A percentile compares a stretch with the other conserved stretches of the same genome.
These are phyloP conservation scores for Claviceps sp. DNA, from an alignment of 2,329 filamentous ascomycete genomes.

Conservation along the genomic window DNA sequence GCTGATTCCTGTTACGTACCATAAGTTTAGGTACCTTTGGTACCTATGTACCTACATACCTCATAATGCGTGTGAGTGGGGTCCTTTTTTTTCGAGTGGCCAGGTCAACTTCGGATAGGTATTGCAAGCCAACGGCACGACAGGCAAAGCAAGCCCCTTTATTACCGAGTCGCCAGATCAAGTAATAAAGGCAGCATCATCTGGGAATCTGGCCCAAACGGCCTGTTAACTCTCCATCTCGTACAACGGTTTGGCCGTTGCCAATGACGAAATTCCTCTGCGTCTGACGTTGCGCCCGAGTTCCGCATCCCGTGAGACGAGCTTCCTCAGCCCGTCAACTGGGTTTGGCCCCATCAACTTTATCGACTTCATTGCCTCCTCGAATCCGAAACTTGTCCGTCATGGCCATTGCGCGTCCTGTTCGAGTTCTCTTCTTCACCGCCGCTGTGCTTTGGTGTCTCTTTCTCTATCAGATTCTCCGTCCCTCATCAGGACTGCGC, in stretches of 20 bases:
- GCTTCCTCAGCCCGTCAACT: background rate
- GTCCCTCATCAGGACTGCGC: constrained; percentile 35
- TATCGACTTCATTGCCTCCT: background rate
- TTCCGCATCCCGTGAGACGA: background rate
- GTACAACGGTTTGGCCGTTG: background rate
- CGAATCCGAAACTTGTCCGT: background rate
- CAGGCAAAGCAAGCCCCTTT: background rate
- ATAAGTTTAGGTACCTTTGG: no score
- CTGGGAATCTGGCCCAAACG: background rate
- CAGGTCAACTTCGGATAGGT: background rate
- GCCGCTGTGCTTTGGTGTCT: constrained; percentile 65
- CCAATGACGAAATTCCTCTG: background rate
- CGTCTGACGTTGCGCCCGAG: background rate
- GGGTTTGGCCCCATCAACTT: background rate
- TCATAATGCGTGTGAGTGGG: background rate
- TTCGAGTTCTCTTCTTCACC: constrained; percentile 62
- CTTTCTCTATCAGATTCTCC: constrained; percentile 63
- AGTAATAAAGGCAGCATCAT: background rate
- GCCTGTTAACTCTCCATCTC: background rate
- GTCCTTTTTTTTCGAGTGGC: background rate
- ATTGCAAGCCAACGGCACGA: background rate
- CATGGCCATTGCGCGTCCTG: constrained; percentile 78
- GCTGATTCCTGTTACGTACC: background rate
- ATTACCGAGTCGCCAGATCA: background rate
- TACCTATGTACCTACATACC: background rate